Evolutionary conservation across 2,329 filamentous ascomycete genomes (phyloP).

Genomic region (Gnomoniopsis sp.): DNA sequence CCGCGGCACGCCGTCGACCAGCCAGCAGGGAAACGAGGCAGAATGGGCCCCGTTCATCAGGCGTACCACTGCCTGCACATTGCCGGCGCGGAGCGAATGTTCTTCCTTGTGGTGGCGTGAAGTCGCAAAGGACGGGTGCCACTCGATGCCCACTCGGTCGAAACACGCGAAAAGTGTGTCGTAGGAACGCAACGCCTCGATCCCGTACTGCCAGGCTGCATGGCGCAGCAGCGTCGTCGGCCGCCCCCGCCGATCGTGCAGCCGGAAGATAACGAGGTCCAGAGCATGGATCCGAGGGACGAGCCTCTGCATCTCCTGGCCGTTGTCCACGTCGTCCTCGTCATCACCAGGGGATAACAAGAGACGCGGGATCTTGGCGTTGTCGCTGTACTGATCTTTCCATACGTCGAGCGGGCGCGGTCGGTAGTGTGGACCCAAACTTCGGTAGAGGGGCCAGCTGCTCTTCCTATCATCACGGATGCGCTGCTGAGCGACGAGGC

Average conservation of each 20-base stretch:
- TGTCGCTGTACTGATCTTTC: too few relatives aligned
- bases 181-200: neutral
- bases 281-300: neutral
- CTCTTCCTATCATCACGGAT: neutral
- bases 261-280: neutral
- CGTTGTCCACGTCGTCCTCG: neutral
- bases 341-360: too few relatives aligned
- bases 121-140: neutral
- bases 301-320: neutral
- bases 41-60: neutral
- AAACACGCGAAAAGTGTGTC: neutral
- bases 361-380: too few relatives aligned
- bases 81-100: neutral
- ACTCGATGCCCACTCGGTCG: slow-evolving; percentile 1
- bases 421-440: neutral
- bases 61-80: neutral
- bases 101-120: neutral
- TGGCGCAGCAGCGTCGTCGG: neutral
- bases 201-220: neutral
- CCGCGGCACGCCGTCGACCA: slow-evolving; percentile 5
- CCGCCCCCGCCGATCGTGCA: neutral
- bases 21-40: neutral
- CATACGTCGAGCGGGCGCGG: too few relatives aligned
- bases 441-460: neutral
- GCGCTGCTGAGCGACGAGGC: neutral